These are phyloP conservation scores for Usnea hakonensis DNA, from an alignment of 495 filamentous ascomycete genomes.

Conservation along the genomic window DNA sequence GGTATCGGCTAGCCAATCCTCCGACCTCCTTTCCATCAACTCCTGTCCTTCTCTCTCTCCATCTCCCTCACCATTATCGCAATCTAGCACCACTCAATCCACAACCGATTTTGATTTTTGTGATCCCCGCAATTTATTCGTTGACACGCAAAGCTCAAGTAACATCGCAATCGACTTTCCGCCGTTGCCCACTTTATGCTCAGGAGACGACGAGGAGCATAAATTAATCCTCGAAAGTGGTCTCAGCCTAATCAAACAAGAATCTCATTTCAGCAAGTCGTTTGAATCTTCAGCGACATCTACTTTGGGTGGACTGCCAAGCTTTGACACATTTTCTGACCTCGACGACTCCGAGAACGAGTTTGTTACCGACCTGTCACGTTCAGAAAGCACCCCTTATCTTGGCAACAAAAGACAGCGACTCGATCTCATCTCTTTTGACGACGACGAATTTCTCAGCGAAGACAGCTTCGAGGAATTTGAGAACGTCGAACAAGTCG, in stretches of 20 bases:
- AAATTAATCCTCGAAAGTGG: conserved; percentile 63
- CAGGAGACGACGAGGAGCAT: conserved; percentile 70
- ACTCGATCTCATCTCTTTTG: conserved; percentile 56
- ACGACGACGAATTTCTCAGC: conserved; percentile 67
- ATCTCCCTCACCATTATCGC: conserved; percentile 62
- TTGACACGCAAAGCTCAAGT: conserved; percentile 52
- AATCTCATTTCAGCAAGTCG: conserved; percentile 38
- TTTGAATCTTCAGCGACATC: conserved; percentile 39
- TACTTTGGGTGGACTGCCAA: conserved; percentile 55
- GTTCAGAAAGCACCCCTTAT: conserved; percentile 53
- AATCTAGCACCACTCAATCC: conserved; percentile 55
- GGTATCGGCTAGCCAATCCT: conserved; percentile 53
- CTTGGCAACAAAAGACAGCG: conserved; percentile 72
- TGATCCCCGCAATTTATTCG: conserved; percentile 85
- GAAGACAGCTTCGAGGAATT: conserved; percentile 73
- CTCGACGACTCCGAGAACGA: conserved; percentile 94
- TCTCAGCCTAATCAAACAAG: conserved; percentile 46
- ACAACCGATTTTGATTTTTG: conserved; percentile 78
- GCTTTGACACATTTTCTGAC: conserved; percentile 81
- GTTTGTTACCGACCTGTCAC: conserved; percentile 62
- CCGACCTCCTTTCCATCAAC: conserved; percentile 64
- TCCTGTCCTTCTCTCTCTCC: conserved; percentile 74
- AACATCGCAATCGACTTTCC: conserved; percentile 57
- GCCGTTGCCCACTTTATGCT: conserved; percentile 58
- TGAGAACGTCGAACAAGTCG: conserved; percentile 54